Evolutionary conservation across 495 filamentous ascomycete species (phyloP).

Genomic region (Aspergillus hancockii): DNA sequence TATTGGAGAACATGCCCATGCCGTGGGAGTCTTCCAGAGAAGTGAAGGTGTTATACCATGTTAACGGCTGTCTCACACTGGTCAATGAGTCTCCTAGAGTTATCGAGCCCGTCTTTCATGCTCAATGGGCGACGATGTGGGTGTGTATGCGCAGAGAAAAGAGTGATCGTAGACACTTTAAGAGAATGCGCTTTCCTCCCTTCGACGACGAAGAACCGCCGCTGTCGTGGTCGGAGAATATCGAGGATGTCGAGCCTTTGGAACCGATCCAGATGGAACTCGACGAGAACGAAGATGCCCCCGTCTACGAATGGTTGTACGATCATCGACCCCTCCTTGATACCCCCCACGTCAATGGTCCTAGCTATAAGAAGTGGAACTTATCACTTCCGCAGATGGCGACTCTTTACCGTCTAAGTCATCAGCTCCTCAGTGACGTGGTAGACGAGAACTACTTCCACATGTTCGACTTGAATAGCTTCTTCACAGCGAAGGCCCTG

Average conservation of each 20-base stretch:
- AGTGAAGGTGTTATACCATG: constrained; percentile 97
- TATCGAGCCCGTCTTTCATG: constrained; percentile 97
- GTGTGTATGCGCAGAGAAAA: constrained; percentile 97
- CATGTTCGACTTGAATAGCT: constrained; percentile 95
- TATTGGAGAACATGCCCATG: constrained; percentile 99
- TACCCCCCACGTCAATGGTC: constrained; percentile 91
- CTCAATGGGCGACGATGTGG: constrained; percentile 99
- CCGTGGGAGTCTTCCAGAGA: constrained; percentile 96
- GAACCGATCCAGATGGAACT: constrained; percentile 99
- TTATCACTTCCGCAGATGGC: constrained; percentile 94
- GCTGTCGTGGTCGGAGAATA: constrained; percentile 96
- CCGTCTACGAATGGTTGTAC: constrained; percentile 97
- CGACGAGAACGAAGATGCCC: constrained; percentile 89
- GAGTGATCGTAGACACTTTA: constrained; percentile 94
- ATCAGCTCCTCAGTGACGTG: constrained; percentile 86
- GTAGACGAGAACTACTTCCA: constrained; percentile 97
- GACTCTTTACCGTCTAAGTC: constrained; percentile 86
- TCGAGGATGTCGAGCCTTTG: constrained; percentile 95
- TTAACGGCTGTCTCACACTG: constrained; percentile 94
- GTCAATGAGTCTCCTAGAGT: constrained; percentile 97
- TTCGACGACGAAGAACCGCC: constrained; percentile 99
- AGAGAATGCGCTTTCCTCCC: constrained; percentile 97
- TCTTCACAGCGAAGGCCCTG: constrained; percentile 93
- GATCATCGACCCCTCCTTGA: constrained; percentile 91
- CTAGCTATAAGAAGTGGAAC: constrained; percentile 97